Evolutionary conservation across 805 yeast species (phyloP).

Genomic region (Zygosaccharomyces gambellarensis): DNA sequence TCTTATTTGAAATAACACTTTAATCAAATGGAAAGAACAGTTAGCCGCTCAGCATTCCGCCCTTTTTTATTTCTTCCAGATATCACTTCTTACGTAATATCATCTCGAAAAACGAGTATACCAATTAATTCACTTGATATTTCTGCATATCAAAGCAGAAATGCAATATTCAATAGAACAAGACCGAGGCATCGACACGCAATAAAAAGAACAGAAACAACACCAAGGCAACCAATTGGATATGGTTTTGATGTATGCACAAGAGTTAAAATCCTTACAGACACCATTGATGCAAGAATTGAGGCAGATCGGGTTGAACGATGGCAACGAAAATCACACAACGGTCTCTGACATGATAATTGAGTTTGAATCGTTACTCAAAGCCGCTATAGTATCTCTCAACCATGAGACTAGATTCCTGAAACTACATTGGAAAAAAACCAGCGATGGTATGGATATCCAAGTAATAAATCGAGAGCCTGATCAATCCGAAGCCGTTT

Average conservation of each 20-base stretch:
- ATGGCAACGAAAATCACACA: slow-evolving; percentile 1
- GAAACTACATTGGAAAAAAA: slow-evolving; percentile 16
- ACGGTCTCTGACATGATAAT: slow-evolving; percentile 9
- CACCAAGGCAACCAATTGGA: not conserved
- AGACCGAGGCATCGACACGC: no score
- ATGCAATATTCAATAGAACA: not conserved
- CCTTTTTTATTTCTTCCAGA: not conserved
- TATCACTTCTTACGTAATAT: not conserved
- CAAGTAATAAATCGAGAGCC: not conserved
- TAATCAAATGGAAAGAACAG: not conserved
- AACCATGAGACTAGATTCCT: slow-evolving; percentile 16
- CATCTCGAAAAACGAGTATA: not conserved
- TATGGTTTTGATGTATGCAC: slow-evolving; percentile 2
- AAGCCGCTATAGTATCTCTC: slow-evolving; percentile 12
- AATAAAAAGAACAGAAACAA: no score
- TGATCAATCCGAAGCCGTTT: not conserved
- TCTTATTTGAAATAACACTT: no score
- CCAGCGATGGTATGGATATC: slow-evolving; percentile 1
- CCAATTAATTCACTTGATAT: not conserved
- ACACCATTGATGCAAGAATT: slow-evolving; percentile 2
- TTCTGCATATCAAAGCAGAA: not conserved
- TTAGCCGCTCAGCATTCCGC: slow-evolving; percentile 2
- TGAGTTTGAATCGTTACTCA: slow-evolving; percentile 20
- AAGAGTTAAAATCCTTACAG: slow-evolving; percentile 3
- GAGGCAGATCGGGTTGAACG: not conserved